Conservation (phyloP, 2,329 filamentous ascomycete genomes). For the Paraconiothyrium sp. region DNA sequence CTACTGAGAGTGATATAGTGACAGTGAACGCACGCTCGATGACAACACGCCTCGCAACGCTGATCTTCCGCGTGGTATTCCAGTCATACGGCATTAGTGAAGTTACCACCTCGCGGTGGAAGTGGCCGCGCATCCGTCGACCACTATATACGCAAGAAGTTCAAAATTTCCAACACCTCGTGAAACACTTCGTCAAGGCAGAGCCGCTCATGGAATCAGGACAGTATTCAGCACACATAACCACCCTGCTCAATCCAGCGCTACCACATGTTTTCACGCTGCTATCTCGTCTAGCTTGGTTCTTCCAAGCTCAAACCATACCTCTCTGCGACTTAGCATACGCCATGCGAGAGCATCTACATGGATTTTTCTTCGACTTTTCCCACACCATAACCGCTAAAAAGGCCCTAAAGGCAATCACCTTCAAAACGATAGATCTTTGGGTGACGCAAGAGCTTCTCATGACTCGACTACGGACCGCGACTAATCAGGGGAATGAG, state of each 20-base stretch:
- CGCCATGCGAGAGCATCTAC: background rate
- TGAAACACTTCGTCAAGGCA: background rate
- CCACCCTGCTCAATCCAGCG: background rate
- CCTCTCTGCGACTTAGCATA: background rate
- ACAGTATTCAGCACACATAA: background rate
- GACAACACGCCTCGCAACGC: slow-evolving; percentile 4
- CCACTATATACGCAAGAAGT: background rate
- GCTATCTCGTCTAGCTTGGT: slow-evolving; percentile 1
- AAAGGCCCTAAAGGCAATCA: background rate
- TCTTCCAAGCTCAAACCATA: background rate
- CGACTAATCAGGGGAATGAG: background rate
- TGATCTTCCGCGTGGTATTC: slow-evolving; percentile 6
- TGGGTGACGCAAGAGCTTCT: slow-evolving; percentile 15
- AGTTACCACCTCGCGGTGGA: background rate
- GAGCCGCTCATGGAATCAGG: background rate
- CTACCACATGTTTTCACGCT: slow-evolving; percentile 12
- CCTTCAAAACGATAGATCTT: background rate
- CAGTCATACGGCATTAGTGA: background rate
- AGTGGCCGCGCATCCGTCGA: background rate
- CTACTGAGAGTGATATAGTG: background rate
- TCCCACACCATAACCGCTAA: background rate
- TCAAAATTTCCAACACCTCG: background rate
- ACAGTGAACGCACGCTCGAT: background rate
- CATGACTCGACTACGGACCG: background rate
- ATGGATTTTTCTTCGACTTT: slow-evolving; percentile 2